Evolutionary conservation across 768 basidiomycete species (phyloP).

Genomic region (Tricholoma bakamatsutake): DNA sequence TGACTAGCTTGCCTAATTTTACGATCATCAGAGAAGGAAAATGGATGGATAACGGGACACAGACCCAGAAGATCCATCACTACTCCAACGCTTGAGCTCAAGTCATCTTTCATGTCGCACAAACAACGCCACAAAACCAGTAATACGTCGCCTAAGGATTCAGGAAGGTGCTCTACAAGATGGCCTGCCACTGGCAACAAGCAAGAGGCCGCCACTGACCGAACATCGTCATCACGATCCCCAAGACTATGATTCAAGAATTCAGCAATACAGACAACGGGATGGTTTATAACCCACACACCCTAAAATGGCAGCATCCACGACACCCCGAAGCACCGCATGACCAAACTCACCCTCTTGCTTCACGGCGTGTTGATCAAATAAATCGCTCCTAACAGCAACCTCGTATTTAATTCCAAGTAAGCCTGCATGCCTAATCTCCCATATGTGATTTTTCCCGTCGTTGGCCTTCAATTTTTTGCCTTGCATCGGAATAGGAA

Average conservation of each 20-base stretch:
- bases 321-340: constrained; percentile 70
- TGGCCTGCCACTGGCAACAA: constrained; percentile 81
- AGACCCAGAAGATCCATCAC: constrained; percentile 96
- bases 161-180: constrained; percentile 70
- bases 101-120: constrained; percentile 90
- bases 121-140: constrained; percentile 89
- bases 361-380: constrained; percentile 39
- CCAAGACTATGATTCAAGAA: constrained; percentile 49
- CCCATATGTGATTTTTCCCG: constrained; percentile 76
- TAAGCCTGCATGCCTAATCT: constrained; percentile 95
- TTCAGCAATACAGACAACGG: background rate
- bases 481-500: constrained; percentile 37
- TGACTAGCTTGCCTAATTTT: constrained; percentile 69
- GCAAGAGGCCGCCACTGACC: constrained; percentile 90
- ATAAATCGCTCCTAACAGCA: constrained; percentile 83
- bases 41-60: constrained; percentile 10
- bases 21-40: background rate
- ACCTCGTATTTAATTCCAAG: constrained; percentile 98
- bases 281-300: constrained; percentile 29
- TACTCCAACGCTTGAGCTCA: constrained; percentile 92
- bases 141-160: constrained; percentile 67
- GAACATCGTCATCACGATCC: constrained; percentile 93
- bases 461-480: constrained; percentile 25
- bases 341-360: constrained; percentile 38
- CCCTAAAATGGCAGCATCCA: constrained; percentile 91